Percentiles rank a stretch among this genome's conserved stretches.
phyloP scores from a whole-genome alignment of 371 early-diverging fungal species.

The Rhizomucor miehei region DNA sequence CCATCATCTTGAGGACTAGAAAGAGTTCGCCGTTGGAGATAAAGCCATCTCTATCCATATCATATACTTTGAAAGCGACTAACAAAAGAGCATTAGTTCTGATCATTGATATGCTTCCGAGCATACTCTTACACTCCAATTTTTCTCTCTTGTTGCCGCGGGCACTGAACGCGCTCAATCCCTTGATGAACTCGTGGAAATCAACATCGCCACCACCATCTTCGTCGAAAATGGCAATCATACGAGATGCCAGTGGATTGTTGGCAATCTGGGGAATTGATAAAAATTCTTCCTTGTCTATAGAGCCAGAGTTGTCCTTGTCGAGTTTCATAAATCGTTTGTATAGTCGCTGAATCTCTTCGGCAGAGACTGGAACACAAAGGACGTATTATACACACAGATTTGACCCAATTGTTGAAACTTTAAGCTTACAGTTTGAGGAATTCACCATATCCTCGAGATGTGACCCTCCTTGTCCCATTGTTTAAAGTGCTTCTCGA shows the following conservation, averaged over 20 bases:
- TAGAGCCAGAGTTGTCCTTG: constrained; percentile 91
- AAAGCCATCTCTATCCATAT: constrained; percentile 97
- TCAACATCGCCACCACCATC: constrained; percentile 98
- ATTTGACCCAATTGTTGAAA: too few relatives aligned
- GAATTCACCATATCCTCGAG: constrained; percentile 55
- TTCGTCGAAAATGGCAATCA: constrained; percentile 95
- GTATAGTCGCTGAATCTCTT: constrained; percentile 96
- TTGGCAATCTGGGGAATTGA: constrained; percentile 92
- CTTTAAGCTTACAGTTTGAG: constrained; percentile 39
- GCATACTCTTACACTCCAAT: constrained; percentile 69
- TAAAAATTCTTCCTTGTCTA: constrained; percentile 95
- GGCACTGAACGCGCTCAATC: constrained; percentile 88
- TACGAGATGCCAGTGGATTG: constrained; percentile 93
- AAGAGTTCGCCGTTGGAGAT: constrained; percentile 98
- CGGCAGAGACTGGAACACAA: constrained; percentile 69
- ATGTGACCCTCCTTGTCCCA: constrained; percentile 51
- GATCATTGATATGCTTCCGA: not conserved
- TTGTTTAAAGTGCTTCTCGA: not conserved
- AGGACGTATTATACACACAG: constrained; percentile 2
- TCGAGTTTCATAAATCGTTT: constrained; percentile 96
- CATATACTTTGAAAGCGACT: constrained; percentile 99
- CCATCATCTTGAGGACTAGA: constrained; percentile 97
- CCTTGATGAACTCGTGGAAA: constrained; percentile 96
- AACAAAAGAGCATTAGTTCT: too few relatives aligned
- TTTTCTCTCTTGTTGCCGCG: constrained; percentile 93